These are phyloP conservation scores for Salix exigua DNA, from an alignment of 345 rosid genomes.

Conservation along the genomic window DNA sequence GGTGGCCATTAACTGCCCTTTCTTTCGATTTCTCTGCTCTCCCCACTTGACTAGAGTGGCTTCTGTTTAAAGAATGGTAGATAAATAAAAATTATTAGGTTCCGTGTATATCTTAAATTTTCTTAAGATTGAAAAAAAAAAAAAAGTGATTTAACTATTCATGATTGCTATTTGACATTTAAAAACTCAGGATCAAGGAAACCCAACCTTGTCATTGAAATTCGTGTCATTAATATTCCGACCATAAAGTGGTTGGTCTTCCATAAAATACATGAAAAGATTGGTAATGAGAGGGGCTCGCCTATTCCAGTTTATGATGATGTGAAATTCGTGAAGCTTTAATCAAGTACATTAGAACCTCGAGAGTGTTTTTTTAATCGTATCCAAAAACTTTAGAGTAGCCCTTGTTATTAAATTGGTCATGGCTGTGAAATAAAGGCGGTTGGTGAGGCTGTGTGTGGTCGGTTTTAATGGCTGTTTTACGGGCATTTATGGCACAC, in stretches of 20 bases:
- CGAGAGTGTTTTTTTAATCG: too few species aligned
- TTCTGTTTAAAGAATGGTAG: not conserved
- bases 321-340: not conserved
- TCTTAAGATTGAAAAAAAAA: too few species aligned
- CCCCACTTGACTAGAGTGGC: not conserved
- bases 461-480: conserved; percentile 1
- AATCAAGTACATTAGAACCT: too few species aligned
- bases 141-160: not conserved
- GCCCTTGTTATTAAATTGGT: not conserved
- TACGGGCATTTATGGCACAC: not conserved
- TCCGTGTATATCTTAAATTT: too few species aligned
- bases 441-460: not conserved
- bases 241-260: not conserved
- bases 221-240: not conserved
- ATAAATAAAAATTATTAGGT: not conserved
- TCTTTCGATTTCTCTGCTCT: not conserved
- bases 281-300: not conserved
- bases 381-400: not conserved
- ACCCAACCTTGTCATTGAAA: not conserved
- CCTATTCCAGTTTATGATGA: not conserved
- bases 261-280: not conserved
- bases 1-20: conserved; percentile 32
- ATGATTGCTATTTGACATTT: not conserved
- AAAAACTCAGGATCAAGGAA: not conserved
- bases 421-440: not conserved